Evolutionary conservation across 331 rosid species (phyloP), one percentile per base, ranked within the genome.

Genomic region (Pyrus hybrid): DNA sequence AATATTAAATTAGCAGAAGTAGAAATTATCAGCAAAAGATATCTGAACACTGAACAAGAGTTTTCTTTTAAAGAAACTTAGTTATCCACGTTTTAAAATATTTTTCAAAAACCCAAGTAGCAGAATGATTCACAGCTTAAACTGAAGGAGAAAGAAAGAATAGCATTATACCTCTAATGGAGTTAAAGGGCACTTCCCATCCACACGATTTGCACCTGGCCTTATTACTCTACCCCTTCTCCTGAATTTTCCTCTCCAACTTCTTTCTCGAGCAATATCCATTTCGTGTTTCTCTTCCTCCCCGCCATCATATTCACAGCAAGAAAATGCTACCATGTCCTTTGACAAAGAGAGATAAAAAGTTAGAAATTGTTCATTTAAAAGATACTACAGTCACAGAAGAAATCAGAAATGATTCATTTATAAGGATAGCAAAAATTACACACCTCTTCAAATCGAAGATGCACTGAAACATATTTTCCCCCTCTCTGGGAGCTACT

Each of bases 251-350:
- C 97, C 99, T 79, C 97, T 91, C 97, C 97, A 94, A 78, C 99
- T 84, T 85, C 97, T 86, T 89, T 94, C 99, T 57, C 99, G 89
- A 77, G 97, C 97, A 76, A 89, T 81, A 76, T 94, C 99, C 97
- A 94, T 94, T 85, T 94, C 97, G 57, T 2, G 93, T 85, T 90
- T 94, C 83, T 94, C 99, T 86, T 94, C 99, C 74, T 80, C 85
- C 78, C 97, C 99, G 6, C 97, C 97, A 67, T 89, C 97, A 83
- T 94, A 94, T 83, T 92, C 96, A 71, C 97, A 94, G 79, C 99
- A 92, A 62, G 97, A 94, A 84, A 94, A 94, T 35, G 97, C 99
- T 81, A 94, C 99, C 99, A 94, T 94, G 72, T 94, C 99, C 99
- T 92, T 85, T 57, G 74, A 68, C 30, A 80, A 51, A 74, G 77